Evolutionary conservation across 768 basidiomycete species (phyloP), one percentile per base, ranked within the genome.

Genomic region (Macrolepiota albuminosa): DNA sequence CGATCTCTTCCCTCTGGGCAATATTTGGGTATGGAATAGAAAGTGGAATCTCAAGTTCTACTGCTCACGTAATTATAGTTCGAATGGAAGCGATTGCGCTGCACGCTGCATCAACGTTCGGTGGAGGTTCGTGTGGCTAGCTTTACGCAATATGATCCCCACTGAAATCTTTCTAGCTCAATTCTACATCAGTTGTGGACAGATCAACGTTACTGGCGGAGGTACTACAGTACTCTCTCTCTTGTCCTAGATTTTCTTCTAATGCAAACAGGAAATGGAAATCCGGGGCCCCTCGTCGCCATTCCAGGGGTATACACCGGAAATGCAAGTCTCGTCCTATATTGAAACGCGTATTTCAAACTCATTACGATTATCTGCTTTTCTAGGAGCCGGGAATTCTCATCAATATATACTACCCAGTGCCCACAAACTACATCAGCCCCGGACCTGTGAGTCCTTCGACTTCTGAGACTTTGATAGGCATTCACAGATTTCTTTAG

Each of bases 41-140:
- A 43, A 33, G 13, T n/a, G 9, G 39, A 8, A 21, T 14, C 48
- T 14, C 10, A 18, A 3, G 26, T 26, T 53, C 6, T 47, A 10
- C 1, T 24, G 1, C 26, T 36, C n/a, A 47, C 4, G 29, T 18
- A 24, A 10, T 31, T 37, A 21, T 49, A 66, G 71, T 78, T 16
- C 73, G 76, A 50, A 70, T 73, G 46, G 77, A 78, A 51, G 64
- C 70, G 11, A 78, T 79, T 57, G 77, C 77, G 54, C 64, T 79
- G 52, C 78, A 78, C 60, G 59, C 64, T 16, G 77, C 77, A 26
- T 64, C 61, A 18, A 69, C 66, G 3, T 75, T 66, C 59, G 71
- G 69, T 18, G 77, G 78, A 59, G 77, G 76, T 63, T 26, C 8
- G 42, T 24, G 14, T n/a, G 9, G 18, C 9, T 63, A 70, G 64